Percentiles rank a stretch among this genome's conserved stretches.
Conservation (phyloP, 2,329 filamentous ascomycete species). For the Hirsutella minnesotensis region DNA sequence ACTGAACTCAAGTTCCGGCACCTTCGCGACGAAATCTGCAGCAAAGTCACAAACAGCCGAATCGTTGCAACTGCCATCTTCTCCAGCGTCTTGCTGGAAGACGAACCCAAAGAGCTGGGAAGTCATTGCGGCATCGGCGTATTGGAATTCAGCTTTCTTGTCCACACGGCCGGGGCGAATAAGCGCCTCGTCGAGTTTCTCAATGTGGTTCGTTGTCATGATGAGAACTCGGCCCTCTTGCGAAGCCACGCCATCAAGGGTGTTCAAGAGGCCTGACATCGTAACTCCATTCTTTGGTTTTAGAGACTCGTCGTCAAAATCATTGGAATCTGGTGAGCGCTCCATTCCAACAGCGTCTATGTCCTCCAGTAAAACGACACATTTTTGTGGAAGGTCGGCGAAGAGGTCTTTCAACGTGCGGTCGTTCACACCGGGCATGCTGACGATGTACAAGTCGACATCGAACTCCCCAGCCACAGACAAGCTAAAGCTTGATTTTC, state of each 20-base stretch:
- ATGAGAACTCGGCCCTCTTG: conserved; percentile 11
- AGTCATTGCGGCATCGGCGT: not conserved
- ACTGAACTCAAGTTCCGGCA: conserved; percentile 36
- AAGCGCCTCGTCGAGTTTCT: conserved; percentile 12
- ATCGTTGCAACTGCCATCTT: conserved; percentile 1
- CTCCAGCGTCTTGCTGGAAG: not conserved
- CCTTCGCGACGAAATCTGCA: conserved; percentile 27
- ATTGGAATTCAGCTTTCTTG: conserved; percentile 33
- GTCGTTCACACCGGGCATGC: conserved; percentile 18
- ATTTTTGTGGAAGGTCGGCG: conserved; percentile 18
- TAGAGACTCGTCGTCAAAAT: not conserved
- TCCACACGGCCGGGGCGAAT: conserved; percentile 38
- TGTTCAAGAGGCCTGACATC: conserved; percentile 11
- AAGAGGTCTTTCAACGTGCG: conserved; percentile 18
- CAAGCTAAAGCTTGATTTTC: conserved; percentile 25
- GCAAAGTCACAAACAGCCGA: not conserved
- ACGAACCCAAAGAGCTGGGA: not conserved
- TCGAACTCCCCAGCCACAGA: conserved; percentile 22
- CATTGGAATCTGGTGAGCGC: not conserved
- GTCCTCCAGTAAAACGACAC: conserved; percentile 27
- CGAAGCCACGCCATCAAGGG: conserved; percentile 10
- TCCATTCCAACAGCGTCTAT: conserved; percentile 17
- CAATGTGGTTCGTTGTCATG: conserved; percentile 13
- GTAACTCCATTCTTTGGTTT: conserved; percentile 3
- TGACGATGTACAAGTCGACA: conserved; percentile 24